phyloP scores from a whole-genome alignment of 2,329 filamentous ascomycete species.

The Trichoderma gracile region DNA sequence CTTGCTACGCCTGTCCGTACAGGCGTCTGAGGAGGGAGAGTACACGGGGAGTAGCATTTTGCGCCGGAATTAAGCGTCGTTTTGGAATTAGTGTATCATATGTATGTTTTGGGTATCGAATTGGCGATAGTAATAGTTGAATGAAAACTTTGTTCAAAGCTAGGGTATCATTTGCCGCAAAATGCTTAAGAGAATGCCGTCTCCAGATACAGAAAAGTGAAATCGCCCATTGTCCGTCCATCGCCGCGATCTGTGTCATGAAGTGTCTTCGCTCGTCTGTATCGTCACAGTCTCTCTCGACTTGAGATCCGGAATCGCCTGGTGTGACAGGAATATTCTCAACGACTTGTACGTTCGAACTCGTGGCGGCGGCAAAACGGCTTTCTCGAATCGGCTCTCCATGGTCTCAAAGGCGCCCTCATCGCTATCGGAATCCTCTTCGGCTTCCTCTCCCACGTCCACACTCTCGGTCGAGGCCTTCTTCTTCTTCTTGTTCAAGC shows the following conservation, averaged over 20 bases:
- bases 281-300: constrained; percentile 48
- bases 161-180: constrained; percentile 25
- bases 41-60: not conserved
- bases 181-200: not conserved
- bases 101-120: constrained; percentile 3
- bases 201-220: not conserved
- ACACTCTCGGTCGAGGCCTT: constrained; percentile 44
- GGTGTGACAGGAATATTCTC: constrained; percentile 60
- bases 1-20: not conserved
- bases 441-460: constrained; percentile 43
- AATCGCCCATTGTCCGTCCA: not conserved
- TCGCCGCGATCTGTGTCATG: not conserved
- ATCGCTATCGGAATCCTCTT: constrained; percentile 33
- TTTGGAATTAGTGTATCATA: constrained; percentile 24
- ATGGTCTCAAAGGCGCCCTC: constrained; percentile 58
- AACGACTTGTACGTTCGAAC: constrained; percentile 54
- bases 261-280: constrained; percentile 46
- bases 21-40: not conserved
- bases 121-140: constrained; percentile 1
- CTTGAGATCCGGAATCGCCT: constrained; percentile 57
- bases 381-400: constrained; percentile 57
- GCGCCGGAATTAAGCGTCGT: constrained; percentile 1
- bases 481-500: constrained; percentile 21
- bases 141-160: constrained; percentile 16
- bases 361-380: constrained; percentile 49